Conservation (phyloP, 371 early-diverging fungal genomes). For the Mucor racemosus region DNA sequence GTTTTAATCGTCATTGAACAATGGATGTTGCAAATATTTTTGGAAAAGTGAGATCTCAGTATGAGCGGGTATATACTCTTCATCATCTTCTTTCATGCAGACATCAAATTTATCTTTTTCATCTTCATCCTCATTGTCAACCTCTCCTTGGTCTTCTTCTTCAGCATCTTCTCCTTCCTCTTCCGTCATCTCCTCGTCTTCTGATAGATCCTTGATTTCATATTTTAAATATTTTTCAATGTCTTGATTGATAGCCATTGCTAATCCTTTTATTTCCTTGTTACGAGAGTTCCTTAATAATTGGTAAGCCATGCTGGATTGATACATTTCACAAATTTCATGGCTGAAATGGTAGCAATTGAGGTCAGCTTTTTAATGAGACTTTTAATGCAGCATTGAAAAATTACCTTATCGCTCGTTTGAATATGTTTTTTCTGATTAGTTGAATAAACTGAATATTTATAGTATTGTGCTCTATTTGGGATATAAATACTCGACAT, state of each 20-base stretch:
- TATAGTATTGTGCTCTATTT: background rate
- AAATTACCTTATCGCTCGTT: conserved; percentile 9
- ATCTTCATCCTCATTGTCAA: background rate
- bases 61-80: background rate
- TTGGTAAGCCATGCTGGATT: background rate
- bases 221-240: background rate
- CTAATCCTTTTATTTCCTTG: background rate
- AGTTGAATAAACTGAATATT: conserved; percentile 1
- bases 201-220: background rate
- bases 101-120: background rate
- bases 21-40: conserved; percentile 1
- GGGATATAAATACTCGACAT: conserved; percentile 1
- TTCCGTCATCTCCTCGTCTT: background rate
- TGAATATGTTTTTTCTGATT: background rate
- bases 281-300: background rate
- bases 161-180: no score
- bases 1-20: background rate
- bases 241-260: background rate
- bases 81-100: background rate
- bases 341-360: background rate
- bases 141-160: background rate
- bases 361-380: background rate
- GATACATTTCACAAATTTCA: background rate
- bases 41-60: background rate
- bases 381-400: background rate